Base-by-base conservation (phyloP, 768 basidiomycete genomes). In the Tulasnella sp. region DNA sequence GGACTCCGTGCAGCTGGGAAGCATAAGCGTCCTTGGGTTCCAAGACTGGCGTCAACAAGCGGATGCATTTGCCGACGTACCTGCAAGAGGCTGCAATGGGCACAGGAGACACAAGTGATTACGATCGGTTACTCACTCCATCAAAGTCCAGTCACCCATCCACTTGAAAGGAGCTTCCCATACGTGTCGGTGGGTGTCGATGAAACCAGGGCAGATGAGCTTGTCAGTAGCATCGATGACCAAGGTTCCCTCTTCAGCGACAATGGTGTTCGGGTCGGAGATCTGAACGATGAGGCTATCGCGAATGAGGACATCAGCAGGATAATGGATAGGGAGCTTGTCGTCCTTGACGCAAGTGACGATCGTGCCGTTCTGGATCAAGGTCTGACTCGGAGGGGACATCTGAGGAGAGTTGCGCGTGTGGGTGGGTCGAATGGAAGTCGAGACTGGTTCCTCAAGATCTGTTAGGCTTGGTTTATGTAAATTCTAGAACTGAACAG, bases 71-170 rank as follows among this genome's bases (percentile, higher is more conserved):
- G 25, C 42, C 55, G 11, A 57, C 45, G 32, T 57, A 57, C 39
- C 55, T 57, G 15, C 6, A 7, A 9, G n/a, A n/a, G n/a, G n/a
- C n/a, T n/a, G n/a, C n/a, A n/a, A 2, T 25, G 14, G 34, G 25
- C 25, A 25, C 12, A 8, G 27, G 45, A n/a, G 34, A 7, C 3
- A 12, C 34, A 4, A 14, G 45, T n/a, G 9, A 48, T 45, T 21
- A 45, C 19, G 43, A 6, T 11, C 12, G 7, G 29, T 36, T 21
- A 45, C 55, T 17, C 35, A 57, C 55, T 57, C 55, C 12, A 46
- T n/a, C 43, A 57, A 45, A 12, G 55, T 57, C 55, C 55, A 57
- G 41, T 57, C 55, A 8, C 55, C 55, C 55, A 57, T 57, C 40
- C 40, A 57, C 11, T 42, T 45, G 32, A 45, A 57, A 4, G 55